Evolutionary conservation across 352 stramenopile species (phyloP), one percentile per base, ranked within the genome.

Genomic region (Pythium myriotylum): DNA sequence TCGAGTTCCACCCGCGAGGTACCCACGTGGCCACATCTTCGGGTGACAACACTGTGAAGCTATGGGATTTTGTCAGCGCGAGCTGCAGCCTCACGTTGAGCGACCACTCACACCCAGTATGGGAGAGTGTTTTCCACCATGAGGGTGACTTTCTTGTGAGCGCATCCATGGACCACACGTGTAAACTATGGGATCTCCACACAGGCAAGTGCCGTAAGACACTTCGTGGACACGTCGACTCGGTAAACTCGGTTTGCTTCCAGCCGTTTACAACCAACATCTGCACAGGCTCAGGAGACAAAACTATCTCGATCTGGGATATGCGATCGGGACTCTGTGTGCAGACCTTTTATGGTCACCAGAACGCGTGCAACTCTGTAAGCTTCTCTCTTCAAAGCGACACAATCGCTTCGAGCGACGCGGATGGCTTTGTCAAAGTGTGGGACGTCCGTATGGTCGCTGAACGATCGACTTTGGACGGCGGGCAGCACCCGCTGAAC

Each of bases 391-490:
- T 96, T 37, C 73, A 79, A 35, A 92, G 94, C 26, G 93, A 98
- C 66, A 77, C 78, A 20, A 93, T 98, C 35, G 92, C 79, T 16
- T 97, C 90, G 13, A 97, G 89, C 62, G 93, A 98, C 63, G 92
- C 94, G 10, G 94, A 98, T 67, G 93, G 94, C 10, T 89, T 97
- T 57, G 86, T 98, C 59, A 98, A 98, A 66, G 73, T 98, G 29
- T 98, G 95, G 95, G 95, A 98, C 65, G 89, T 98, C 45, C 89
- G 93, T 45, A 98, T 98, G 90, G 92, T 98, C 27, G 85, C 91
- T 23, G 93, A 98, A 75, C 75, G 92, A 7, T 76, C 68, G 27
- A 91, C 89, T 22, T 77, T 98, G 24, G 82, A 97, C 56, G 82
- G 82, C 51, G 88, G 89, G 0, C 79, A 96, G 57, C 86, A 97